These are phyloP conservation scores for Saposhnikovia divaricata DNA, from an alignment of 129 eudicot genomes.

Conservation along the genomic window DNA sequence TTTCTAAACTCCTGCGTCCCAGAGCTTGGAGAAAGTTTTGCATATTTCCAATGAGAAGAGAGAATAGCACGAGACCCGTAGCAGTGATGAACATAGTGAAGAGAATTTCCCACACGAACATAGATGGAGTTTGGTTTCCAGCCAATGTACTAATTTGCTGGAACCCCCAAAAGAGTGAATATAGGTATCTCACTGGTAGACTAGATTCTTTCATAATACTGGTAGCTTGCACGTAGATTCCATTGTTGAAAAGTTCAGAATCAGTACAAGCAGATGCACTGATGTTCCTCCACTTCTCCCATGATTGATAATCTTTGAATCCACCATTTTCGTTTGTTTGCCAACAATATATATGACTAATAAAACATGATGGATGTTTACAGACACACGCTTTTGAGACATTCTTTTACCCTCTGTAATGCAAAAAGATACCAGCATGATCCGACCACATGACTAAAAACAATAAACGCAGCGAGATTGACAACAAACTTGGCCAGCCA, in stretches of 20 bases:
- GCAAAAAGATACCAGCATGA: slow-evolving; percentile 63
- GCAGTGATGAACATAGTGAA: slow-evolving; percentile 69
- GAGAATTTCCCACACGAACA: slow-evolving; percentile 70
- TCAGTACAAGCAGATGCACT: slow-evolving; percentile 46
- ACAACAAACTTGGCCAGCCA: slow-evolving; percentile 35
- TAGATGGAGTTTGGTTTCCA: slow-evolving; percentile 76
- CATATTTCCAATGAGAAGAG: slow-evolving; percentile 83
- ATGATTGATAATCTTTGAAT: slow-evolving; percentile 4
- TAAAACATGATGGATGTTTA: too few species aligned
- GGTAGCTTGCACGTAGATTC: slow-evolving; percentile 59
- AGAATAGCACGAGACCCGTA: slow-evolving; percentile 70
- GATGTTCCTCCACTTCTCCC: slow-evolving; percentile 42
- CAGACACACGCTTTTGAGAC: slow-evolving; percentile 18
- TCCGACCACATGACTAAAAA: slow-evolving; percentile 52
- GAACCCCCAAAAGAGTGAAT: slow-evolving; percentile 90
- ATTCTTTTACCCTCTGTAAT: slow-evolving; percentile 85
- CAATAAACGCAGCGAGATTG: slow-evolving; percentile 38
- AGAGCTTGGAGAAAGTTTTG: slow-evolving; percentile 83
- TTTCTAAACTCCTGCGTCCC: slow-evolving; percentile 44
- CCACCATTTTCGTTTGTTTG: slow-evolving; percentile 13
- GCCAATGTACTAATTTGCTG: slow-evolving; percentile 96
- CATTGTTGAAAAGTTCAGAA: slow-evolving; percentile 37
- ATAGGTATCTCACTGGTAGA: slow-evolving; percentile 51
- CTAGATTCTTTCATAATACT: slow-evolving; percentile 36
- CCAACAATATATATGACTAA: slow-evolving; percentile 43